These are phyloP conservation scores for Calonectria hawksworthii DNA, from an alignment of 2,329 filamentous ascomycete species.

Conservation along the genomic window DNA sequence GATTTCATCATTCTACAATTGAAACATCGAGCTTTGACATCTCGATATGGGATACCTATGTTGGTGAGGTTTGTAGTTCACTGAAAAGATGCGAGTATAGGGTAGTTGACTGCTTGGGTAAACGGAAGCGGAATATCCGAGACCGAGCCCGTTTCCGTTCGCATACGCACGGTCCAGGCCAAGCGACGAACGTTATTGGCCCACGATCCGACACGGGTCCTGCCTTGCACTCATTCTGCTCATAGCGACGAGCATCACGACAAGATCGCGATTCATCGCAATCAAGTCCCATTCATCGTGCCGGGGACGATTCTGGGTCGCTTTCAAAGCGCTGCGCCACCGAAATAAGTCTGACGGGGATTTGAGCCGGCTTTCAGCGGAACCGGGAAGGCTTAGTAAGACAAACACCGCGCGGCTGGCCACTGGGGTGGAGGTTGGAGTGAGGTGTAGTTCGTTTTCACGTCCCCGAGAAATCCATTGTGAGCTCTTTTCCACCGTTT, in stretches of 20 bases:
- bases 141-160: slow-evolving; percentile 21
- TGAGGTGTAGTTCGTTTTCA: not conserved
- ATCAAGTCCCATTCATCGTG: slow-evolving; percentile 32
- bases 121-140: slow-evolving; percentile 42
- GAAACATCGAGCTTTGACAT: not conserved
- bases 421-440: slow-evolving; percentile 2
- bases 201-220: slow-evolving; percentile 36
- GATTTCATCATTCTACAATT: too few relatives aligned
- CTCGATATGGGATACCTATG: not conserved
- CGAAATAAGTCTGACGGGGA: not conserved
- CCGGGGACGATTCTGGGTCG: not conserved
- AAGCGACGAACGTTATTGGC: slow-evolving; percentile 38
- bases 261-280: slow-evolving; percentile 19
- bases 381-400: not conserved
- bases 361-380: not conserved
- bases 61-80: not conserved
- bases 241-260: slow-evolving; percentile 25
- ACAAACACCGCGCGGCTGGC: slow-evolving; percentile 1
- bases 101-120: not conserved
- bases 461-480: not conserved
- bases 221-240: slow-evolving; percentile 37
- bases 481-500: not conserved
- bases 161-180: slow-evolving; percentile 1
- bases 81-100: not conserved
- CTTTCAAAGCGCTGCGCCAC: not conserved